Evolutionary conservation across 2,329 filamentous ascomycete species (phyloP).

Genomic region (Colletotrichum siamense): DNA sequence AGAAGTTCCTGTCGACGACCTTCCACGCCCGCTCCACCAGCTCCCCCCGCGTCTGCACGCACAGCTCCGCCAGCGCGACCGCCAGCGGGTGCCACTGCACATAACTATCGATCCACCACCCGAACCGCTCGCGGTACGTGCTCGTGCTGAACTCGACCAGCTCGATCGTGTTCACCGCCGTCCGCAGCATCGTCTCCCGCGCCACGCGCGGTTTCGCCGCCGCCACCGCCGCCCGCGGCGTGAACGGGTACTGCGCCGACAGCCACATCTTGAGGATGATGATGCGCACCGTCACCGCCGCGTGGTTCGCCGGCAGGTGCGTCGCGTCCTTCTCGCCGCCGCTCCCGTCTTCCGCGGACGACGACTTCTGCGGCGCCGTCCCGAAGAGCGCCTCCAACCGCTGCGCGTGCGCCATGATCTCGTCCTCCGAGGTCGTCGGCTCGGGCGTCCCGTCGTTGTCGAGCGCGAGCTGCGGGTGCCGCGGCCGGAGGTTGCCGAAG

Average conservation of each 20-base stretch:
- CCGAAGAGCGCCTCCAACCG: slow-evolving; percentile 45
- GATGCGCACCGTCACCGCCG: slow-evolving; percentile 44
- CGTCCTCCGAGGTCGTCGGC: slow-evolving; percentile 36
- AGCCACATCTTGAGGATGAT: slow-evolving; percentile 54
- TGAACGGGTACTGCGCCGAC: slow-evolving; percentile 49
- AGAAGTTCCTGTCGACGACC: slow-evolving; percentile 50
- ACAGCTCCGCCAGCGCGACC: slow-evolving; percentile 58
- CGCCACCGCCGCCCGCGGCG: slow-evolving; percentile 29
- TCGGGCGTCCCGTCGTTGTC: not conserved
- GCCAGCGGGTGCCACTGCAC: slow-evolving; percentile 62
- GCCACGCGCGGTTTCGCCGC: slow-evolving; percentile 36
- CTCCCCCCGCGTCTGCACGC: slow-evolving; percentile 49
- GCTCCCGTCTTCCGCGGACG: not conserved
- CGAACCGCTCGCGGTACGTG: slow-evolving; percentile 42
- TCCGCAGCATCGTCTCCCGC: slow-evolving; percentile 49
- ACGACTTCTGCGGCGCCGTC: slow-evolving; percentile 35
- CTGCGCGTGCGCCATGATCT: slow-evolving; percentile 44
- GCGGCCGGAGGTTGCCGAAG: slow-evolving; percentile 39
- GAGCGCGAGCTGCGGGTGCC: slow-evolving; percentile 34
- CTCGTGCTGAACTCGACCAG: slow-evolving; percentile 37
- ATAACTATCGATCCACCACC: slow-evolving; percentile 56
- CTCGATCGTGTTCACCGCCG: slow-evolving; percentile 52
- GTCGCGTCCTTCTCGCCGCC: not conserved
- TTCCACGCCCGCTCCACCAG: slow-evolving; percentile 55
- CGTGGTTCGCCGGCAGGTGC: slow-evolving; percentile 40